phyloP scores from a whole-genome alignment of 371 early-diverging fungal species.

The Mucor ambiguus region DNA sequence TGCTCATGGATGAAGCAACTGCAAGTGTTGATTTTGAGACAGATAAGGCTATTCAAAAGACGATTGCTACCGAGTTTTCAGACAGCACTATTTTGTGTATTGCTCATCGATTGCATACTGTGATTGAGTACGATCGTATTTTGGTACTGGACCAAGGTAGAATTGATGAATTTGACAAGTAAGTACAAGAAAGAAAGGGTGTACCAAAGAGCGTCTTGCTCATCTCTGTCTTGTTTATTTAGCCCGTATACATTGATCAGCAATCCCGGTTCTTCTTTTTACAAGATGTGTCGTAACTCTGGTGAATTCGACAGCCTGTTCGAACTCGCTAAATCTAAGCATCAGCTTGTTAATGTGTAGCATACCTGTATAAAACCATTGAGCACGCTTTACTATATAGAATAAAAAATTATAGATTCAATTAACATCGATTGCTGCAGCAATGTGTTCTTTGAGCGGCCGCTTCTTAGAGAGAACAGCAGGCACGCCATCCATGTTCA shows the following conservation, averaged over 20 bases:
- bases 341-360: slow-evolving; percentile 8
- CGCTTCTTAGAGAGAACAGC: not conserved
- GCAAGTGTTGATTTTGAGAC: slow-evolving; percentile 71
- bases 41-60: slow-evolving; percentile 63
- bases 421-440: not conserved
- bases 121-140: slow-evolving; percentile 55
- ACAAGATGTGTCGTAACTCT: slow-evolving; percentile 67
- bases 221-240: not conserved
- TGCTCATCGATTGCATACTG: slow-evolving; percentile 68
- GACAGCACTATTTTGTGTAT: slow-evolving; percentile 67
- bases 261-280: slow-evolving; percentile 51
- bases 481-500: not conserved
- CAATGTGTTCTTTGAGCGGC: not conserved
- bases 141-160: slow-evolving; percentile 47
- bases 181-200: not conserved
- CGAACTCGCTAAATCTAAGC: slow-evolving; percentile 42
- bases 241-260: slow-evolving; percentile 57
- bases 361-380: not conserved
- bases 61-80: slow-evolving; percentile 61
- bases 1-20: slow-evolving; percentile 63
- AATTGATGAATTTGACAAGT: slow-evolving; percentile 42
- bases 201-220: not conserved
- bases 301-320: slow-evolving; percentile 63
- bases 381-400: no score
- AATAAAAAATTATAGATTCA: not conserved